Percentiles rank a stretch among this genome's conserved stretches.
phyloP scores from a whole-genome alignment of 768 basidiomycete genomes.

The Pisolithus marmoratus region DNA sequence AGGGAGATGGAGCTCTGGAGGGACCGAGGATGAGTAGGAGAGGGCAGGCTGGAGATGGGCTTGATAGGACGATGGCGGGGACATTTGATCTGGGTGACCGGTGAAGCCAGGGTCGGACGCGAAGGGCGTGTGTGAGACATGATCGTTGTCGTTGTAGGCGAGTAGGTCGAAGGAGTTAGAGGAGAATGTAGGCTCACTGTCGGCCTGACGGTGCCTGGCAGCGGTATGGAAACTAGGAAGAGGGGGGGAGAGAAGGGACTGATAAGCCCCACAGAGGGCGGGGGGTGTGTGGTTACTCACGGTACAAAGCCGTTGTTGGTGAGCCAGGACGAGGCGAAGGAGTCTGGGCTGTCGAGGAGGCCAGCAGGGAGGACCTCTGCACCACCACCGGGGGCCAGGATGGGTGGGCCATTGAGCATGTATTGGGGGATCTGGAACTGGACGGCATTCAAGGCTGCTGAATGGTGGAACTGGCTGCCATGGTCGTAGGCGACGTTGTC shows the following conservation, averaged over 20 bases:
- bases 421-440: constrained; percentile 64
- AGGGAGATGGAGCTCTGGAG: neutral
- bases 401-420: constrained; percentile 51
- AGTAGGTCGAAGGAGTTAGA: no score
- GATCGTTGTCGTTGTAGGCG: no score
- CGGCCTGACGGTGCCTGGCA: constrained; percentile 9
- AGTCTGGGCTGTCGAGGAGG: constrained; percentile 24
- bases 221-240: constrained; percentile 20
- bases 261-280: constrained; percentile 8
- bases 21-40: neutral
- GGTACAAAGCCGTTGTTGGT: constrained; percentile 38
- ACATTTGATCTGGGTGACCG: constrained; percentile 1
- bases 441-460: constrained; percentile 21
- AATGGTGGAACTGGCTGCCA: constrained; percentile 12
- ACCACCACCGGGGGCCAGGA: constrained; percentile 65
- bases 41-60: constrained; percentile 2
- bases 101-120: no score
- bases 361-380: constrained; percentile 63
- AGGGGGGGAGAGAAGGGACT: no score
- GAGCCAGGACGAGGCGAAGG: constrained; percentile 44
- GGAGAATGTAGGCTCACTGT: no score
- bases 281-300: constrained; percentile 12
- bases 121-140: no score
- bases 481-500: neutral
- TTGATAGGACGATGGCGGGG: neutral